Conservation (phyloP, 176 grass and related monocot species). For the Saccharum spontaneum region DNA sequence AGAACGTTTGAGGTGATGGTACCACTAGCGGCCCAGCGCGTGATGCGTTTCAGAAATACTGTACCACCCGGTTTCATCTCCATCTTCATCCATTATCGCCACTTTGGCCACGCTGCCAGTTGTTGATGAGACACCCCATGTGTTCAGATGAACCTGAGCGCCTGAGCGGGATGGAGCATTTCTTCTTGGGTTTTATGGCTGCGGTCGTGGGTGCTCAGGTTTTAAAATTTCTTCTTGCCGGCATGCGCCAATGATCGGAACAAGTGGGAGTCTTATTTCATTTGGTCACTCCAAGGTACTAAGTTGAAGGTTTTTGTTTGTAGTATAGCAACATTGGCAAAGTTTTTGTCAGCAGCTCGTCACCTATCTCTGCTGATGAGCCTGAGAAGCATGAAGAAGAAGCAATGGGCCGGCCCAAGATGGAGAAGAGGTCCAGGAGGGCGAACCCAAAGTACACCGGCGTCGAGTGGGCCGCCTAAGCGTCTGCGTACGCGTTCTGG, state of each 20-base stretch:
- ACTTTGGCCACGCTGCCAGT: neutral
- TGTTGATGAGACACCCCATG: constrained; percentile 30
- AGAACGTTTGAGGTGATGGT: neutral
- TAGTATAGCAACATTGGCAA: too few relatives aligned
- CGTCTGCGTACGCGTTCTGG: too few relatives aligned
- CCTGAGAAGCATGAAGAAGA: too few relatives aligned
- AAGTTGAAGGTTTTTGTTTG: too few relatives aligned
- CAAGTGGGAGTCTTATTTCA: neutral
- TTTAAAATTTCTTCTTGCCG: neutral
- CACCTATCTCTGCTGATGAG: too few relatives aligned
- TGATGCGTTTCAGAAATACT: neutral
- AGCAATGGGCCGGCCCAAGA: too few relatives aligned
- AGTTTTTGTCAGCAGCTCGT: too few relatives aligned
- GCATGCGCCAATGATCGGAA: neutral
- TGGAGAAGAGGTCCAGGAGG: too few relatives aligned
- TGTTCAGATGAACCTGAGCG: neutral
- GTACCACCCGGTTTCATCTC: neutral
- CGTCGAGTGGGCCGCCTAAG: too few relatives aligned
- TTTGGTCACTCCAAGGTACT: neutral
- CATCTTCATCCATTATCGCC: neutral
- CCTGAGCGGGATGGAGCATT: neutral
- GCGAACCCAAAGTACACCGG: too few relatives aligned
- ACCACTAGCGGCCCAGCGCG: neutral
- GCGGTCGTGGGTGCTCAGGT: neutral
- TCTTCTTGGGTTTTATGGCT: neutral